Conservation (phyloP, 1,284 basidiomycete genomes). For the Ceraceosorus guamensis region DNA sequence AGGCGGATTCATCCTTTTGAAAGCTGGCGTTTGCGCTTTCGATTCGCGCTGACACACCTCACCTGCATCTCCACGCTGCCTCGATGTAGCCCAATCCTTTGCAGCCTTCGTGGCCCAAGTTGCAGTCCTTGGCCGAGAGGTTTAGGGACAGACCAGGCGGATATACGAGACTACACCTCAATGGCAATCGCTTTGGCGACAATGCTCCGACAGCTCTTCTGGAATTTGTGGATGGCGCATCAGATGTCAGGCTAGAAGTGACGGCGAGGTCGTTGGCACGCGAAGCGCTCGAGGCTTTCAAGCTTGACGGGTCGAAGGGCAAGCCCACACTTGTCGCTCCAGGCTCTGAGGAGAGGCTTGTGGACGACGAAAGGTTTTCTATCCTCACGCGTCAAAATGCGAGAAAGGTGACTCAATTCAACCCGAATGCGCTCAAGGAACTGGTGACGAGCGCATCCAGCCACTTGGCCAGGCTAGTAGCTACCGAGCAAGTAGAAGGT, state of each 20-base stretch:
- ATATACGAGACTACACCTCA: constrained; percentile 88
- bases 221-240: constrained; percentile 85
- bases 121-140: constrained; percentile 69
- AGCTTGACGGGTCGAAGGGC: constrained; percentile 5
- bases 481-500: not conserved
- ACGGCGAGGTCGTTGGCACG: constrained; percentile 39
- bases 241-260: constrained; percentile 61
- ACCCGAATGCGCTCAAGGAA: constrained; percentile 4
- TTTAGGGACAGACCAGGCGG: constrained; percentile 81
- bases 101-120: constrained; percentile 59
- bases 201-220: constrained; percentile 87
- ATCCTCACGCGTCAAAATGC: constrained; percentile 35
- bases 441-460: constrained; percentile 25
- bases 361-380: constrained; percentile 30
- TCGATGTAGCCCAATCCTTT: constrained; percentile 43
- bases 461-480: constrained; percentile 24
- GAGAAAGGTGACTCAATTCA: constrained; percentile 31
- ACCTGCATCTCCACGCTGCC: too few species aligned
- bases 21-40: too few species aligned
- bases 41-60: too few species aligned
- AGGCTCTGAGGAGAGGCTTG: constrained; percentile 15
- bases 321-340: constrained; percentile 1
- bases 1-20: too few species aligned
- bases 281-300: constrained; percentile 25
- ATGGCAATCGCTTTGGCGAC: constrained; percentile 80